Conservation (phyloP, 352 stramenopile genomes). For the Phytophthora palmivora region DNA sequence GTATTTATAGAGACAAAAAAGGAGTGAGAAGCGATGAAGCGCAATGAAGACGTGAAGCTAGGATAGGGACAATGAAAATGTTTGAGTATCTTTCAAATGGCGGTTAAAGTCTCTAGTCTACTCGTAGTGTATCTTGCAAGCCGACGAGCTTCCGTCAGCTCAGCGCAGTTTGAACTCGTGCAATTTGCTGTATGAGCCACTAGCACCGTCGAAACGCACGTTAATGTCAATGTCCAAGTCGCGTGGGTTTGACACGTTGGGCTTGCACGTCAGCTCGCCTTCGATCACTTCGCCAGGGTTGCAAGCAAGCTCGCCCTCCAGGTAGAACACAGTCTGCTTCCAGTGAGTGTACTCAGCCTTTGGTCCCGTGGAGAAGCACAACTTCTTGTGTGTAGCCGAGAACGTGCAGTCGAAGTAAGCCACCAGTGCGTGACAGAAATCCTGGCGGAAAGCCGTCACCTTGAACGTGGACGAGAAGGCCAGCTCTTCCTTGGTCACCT, state of each 20-base stretch:
- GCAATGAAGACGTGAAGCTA: slow-evolving; percentile 6
- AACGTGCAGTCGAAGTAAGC: slow-evolving; percentile 99
- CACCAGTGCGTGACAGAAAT: slow-evolving; percentile 97
- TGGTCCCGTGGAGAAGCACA: slow-evolving; percentile 96
- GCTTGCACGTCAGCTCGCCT: slow-evolving; percentile 88
- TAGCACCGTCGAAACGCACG: slow-evolving; percentile 80
- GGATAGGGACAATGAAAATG: slow-evolving; percentile 23
- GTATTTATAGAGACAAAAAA: slow-evolving; percentile 76
- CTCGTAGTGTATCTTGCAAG: slow-evolving; percentile 29
- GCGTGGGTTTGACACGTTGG: slow-evolving; percentile 93
- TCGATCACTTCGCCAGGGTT: slow-evolving; percentile 89
- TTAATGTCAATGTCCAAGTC: slow-evolving; percentile 94
- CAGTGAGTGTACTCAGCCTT: slow-evolving; percentile 98
- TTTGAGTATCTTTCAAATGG: slow-evolving; percentile 45
- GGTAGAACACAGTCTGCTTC: slow-evolving; percentile 99
- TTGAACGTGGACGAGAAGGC: slow-evolving; percentile 93
- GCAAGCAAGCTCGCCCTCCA: slow-evolving; percentile 88
- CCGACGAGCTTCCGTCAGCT: slow-evolving; percentile 8
- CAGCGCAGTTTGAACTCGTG: slow-evolving; percentile 89
- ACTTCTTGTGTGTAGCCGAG: slow-evolving; percentile 94
- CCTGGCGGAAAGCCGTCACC: slow-evolving; percentile 92
- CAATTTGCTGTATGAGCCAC: slow-evolving; percentile 65
- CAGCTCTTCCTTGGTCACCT: slow-evolving; percentile 95
- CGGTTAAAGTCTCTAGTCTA: slow-evolving; percentile 40
- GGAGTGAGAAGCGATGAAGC: slow-evolving; percentile 20